Base-by-base conservation (phyloP, 164 flowering plant species). In the Magnolia sinica region DNA sequence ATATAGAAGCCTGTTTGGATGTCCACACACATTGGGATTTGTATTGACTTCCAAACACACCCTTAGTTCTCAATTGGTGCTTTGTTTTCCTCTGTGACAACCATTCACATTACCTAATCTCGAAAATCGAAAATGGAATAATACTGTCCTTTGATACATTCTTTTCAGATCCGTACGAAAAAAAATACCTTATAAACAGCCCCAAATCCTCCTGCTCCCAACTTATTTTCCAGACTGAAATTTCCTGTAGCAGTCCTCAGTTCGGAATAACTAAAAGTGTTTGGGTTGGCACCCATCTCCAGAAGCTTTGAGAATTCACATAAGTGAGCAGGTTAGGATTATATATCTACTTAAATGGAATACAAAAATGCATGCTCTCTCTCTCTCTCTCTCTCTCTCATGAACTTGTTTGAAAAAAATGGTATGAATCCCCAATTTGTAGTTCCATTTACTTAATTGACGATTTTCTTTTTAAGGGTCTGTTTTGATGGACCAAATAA, bases 181-280 rank as follows among this genome's bases (percentile, higher is more conserved):
- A 45, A 50, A 45, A 1, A 10, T 16, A 89, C 98, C 96, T 88
- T 90, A 69, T 81, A 94, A 72, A 94, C 98, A 64, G 97, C 88
- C 75, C 98, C 97, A 83, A 94, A 94, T 61, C 98, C 98, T 51
- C 97, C 97, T 78, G 90, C 96, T 94, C 79, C 29, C 29, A 27
- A 27, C 29, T 27, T 27, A 27, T 94, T 91, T 52, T 81, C 80
- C 50, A 86, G 79, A 80, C 51, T 88, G 74, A 94, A 94, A 76
- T 89, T 90, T 50, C 85, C 82, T 9, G 97, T 91, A 14, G 95
- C 97, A 79, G 83, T 75, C 80, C 79, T 88, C 52, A 94, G 85
- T 78, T 92, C 96, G 0, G 85, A 78, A 80, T 90, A 90, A 72
- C 88, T 86, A 78, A 87, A 91, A 45, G 91, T 94, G 82, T 85